phyloP scores from a whole-genome alignment of 1,284 basidiomycete species.

The Apiotrichum mycotoxinovorans region DNA sequence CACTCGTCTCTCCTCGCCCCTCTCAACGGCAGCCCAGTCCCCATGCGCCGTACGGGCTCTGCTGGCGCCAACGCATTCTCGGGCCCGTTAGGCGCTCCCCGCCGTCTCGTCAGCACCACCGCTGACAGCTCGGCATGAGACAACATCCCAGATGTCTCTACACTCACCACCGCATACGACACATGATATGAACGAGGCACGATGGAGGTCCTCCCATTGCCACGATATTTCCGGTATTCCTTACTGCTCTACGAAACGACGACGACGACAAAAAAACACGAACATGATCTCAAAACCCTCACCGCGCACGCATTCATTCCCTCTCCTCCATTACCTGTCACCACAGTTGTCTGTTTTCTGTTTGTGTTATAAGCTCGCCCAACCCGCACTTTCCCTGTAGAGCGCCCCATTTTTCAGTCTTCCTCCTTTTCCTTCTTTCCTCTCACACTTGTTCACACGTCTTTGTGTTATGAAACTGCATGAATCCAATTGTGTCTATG shows the following conservation, averaged over 20 bases:
- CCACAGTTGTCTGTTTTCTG: no score
- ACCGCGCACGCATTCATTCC: no score
- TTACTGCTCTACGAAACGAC: no score
- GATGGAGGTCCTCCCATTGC: neutral
- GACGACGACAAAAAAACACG: no score
- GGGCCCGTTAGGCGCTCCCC: slow-evolving; percentile 13
- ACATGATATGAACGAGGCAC: neutral
- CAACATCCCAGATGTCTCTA: neutral
- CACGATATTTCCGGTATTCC: no score
- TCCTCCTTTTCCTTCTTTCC: neutral
- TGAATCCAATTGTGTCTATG: no score
- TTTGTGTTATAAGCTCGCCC: no score
- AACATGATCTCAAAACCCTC: no score
- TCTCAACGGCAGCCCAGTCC: neutral
- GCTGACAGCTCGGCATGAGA: neutral
- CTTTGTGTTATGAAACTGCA: no score
- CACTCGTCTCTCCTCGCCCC: neutral
- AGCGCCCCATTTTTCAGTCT: neutral
- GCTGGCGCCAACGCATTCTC: slow-evolving; percentile 14
- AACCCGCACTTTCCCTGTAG: no score
- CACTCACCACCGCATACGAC: neutral
- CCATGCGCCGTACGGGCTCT: slow-evolving; percentile 9
- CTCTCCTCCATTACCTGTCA: no score
- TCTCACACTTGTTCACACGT: neutral
- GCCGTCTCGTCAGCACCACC: slow-evolving; percentile 13